These are phyloP conservation scores for Hymenoscyphus infarciens DNA, from an alignment of 2,329 filamentous ascomycete species.

Conservation along the genomic window DNA sequence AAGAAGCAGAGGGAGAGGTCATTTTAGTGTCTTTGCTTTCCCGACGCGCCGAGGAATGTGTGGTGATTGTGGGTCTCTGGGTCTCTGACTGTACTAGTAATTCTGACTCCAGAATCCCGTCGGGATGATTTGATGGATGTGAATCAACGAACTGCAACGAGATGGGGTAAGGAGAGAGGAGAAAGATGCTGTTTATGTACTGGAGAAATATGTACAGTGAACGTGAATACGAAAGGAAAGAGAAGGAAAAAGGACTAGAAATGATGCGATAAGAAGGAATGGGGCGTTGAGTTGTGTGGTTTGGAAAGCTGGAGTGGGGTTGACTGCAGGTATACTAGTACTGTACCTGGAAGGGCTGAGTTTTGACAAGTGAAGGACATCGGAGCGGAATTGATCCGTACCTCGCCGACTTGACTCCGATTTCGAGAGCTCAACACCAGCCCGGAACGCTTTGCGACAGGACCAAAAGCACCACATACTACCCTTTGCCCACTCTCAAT, in stretches of 20 bases:
- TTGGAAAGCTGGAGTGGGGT: not conserved
- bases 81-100: slow-evolving; percentile 1
- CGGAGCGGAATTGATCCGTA: not conserved
- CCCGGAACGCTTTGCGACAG: not conserved
- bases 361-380: not conserved
- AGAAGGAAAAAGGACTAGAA: not conserved
- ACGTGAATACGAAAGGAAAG: not conserved
- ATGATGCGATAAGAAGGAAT: slow-evolving; percentile 2
- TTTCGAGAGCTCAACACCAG: not conserved
- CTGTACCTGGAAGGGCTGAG: not conserved
- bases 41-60: slow-evolving; percentile 6
- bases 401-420: not conserved
- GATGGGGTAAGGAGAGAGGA: not conserved
- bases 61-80: slow-evolving; percentile 5
- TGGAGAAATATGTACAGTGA: not conserved
- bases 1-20: slow-evolving; percentile 5
- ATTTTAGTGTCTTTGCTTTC: slow-evolving; percentile 5
- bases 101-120: slow-evolving; percentile 6
- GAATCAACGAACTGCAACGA: not conserved
- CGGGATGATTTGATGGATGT: not conserved
- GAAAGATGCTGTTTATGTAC: not conserved
- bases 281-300: not conserved
- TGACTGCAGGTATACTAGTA: too few relatives aligned
- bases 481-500: not conserved
- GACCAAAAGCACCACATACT: not conserved